Conservation (phyloP, 192 early-diverging fungal genomes). For the Backusella sp. region DNA sequence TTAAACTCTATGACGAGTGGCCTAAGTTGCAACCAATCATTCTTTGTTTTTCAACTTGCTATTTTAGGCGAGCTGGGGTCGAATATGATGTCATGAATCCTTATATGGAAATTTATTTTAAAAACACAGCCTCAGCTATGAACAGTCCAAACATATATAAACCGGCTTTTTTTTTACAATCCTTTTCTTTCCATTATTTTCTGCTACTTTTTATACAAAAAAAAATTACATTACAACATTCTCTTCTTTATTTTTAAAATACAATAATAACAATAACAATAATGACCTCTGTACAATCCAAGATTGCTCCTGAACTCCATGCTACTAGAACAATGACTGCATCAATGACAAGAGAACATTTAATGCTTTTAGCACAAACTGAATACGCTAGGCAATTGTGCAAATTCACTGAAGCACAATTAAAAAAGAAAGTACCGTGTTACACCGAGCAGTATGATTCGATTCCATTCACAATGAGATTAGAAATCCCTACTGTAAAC, state of each 20-base stretch:
- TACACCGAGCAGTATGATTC: constrained; percentile 4
- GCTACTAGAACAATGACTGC: neutral
- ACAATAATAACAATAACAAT: neutral
- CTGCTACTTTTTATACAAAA: neutral
- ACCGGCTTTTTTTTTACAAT: neutral
- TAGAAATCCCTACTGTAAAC: neutral
- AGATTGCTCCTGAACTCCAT: neutral
- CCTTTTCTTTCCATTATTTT: neutral
- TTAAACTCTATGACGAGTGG: neutral
- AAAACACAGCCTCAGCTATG: neutral
- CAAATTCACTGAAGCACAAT: constrained; percentile 12
- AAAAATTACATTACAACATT: too few relatives aligned
- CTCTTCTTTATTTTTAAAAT: neutral
- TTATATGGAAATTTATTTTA: neutral
- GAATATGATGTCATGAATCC: neutral
- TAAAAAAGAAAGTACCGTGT: constrained; percentile 11
- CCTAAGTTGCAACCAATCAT: neutral
- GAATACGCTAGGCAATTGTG: constrained; percentile 17
- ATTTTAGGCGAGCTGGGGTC: neutral
- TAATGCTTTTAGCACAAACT: constrained; percentile 3
- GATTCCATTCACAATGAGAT: neutral
- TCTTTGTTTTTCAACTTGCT: neutral
- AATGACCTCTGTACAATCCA: constrained; percentile 10
- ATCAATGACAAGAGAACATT: constrained; percentile 13
- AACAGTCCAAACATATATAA: neutral